Evolutionary conservation across 1,284 basidiomycete genomes (phyloP).

Genomic region (Schizopora paradoxa): DNA sequence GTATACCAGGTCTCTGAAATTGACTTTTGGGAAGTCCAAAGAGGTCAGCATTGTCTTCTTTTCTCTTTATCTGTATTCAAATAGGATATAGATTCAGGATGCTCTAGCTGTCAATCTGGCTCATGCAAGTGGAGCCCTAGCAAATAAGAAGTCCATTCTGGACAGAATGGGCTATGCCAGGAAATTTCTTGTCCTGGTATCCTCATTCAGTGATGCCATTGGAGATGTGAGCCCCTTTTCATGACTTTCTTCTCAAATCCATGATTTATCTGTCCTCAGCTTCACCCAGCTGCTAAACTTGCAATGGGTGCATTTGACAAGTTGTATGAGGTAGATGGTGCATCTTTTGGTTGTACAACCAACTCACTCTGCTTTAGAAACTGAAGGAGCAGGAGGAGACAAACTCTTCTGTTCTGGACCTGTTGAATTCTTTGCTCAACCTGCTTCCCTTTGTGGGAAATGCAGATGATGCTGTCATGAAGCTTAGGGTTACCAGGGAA

Average conservation of each 20-base stretch:
- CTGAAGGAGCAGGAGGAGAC: slow-evolving; percentile 1
- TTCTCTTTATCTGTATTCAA: too few species aligned
- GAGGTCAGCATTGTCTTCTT: too few species aligned
- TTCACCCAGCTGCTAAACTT: slow-evolving; percentile 1
- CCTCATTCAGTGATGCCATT: not conserved
- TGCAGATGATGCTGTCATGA: not conserved
- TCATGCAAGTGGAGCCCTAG: too few species aligned
- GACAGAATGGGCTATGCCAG: not conserved
- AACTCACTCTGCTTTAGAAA: slow-evolving; percentile 3
- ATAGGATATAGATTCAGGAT: too few species aligned
- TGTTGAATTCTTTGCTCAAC: not conserved
- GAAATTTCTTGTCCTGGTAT: not conserved
- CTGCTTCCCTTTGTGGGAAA: slow-evolving; percentile 2
- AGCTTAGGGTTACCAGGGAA: not conserved
- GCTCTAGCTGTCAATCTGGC: too few species aligned
- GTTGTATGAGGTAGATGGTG: not conserved
- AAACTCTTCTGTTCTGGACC: not conserved
- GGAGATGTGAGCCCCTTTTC: not conserved
- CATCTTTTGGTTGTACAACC: not conserved
- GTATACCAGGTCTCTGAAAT: too few species aligned
- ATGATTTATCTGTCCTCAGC: not conserved
- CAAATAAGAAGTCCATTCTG: not conserved
- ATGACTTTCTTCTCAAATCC: not conserved
- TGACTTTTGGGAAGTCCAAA: too few species aligned
- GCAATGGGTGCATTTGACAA: slow-evolving; percentile 1